Base-by-base conservation (phyloP, 176 grass and related monocot genomes). In the Carex pumila region DNA sequence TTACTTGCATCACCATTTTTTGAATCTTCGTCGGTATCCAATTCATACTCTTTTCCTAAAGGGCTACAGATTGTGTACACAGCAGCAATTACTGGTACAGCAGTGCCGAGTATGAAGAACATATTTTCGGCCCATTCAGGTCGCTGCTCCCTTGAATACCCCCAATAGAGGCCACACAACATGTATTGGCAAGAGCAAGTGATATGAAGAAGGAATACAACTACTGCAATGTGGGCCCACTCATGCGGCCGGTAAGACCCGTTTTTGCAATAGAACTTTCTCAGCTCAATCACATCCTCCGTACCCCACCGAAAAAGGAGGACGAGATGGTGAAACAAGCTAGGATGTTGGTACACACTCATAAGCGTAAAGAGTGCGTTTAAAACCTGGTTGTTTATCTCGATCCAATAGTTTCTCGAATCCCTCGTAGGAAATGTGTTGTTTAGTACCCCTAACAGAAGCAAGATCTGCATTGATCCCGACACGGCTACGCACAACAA, bases 311-410 rank as follows among this genome's bases (percentile, higher is more conserved):
- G 84, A 78, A 86, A 87, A 43, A 97, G 87, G 13, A 94, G 85
- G 80, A 87, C 82, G 39, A 87, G 69, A 72, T 97, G 86, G 69
- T 90, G 85, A 85, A 86, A 89, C 82, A 93, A 66, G 39, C 63
- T 59, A 4, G 94, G 94, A 66, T 97, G 94, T 73, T 94, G 91
- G 85, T 97, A 94, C 2, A 97, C 17, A 67, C 91, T 91, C 91
- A 97, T 90, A n/a, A 97, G 90, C 12, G 90, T 94, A 88, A 94
- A 97, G 32, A 97, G 89, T 58, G 89, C 87, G 86, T 97, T 97
- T 25, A 97, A 90, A 19, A 97, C 52, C 79, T 94, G 94, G 88
- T 90, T 94, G 85, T 91, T 87, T 67, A 92, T 81, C 84, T 97
- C 94, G 18, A 94, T 86, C 91, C 94, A 97, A 9, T 71, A 79